Evolutionary conservation across 441 rosid species (phyloP).

Genomic region (Populus hybrid): DNA sequence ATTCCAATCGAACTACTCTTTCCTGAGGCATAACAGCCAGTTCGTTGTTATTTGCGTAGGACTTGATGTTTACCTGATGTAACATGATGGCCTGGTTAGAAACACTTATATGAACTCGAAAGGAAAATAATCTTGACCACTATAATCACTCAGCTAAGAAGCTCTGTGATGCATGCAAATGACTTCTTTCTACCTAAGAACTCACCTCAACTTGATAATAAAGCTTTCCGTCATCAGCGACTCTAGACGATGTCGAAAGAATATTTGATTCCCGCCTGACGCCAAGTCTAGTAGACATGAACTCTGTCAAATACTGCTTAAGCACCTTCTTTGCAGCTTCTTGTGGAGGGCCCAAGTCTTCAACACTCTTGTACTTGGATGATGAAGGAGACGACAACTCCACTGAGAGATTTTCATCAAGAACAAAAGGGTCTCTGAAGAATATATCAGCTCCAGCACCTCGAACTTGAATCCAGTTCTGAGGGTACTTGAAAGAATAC

Average conservation of each 20-base stretch:
- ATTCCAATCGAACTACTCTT: slow-evolving; percentile 73
- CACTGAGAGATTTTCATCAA: slow-evolving; percentile 80
- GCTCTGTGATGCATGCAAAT: not conserved
- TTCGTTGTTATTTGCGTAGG: slow-evolving; percentile 85
- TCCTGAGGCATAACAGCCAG: slow-evolving; percentile 91
- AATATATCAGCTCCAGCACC: slow-evolving; percentile 98
- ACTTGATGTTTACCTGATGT: slow-evolving; percentile 81
- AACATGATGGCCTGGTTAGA: not conserved
- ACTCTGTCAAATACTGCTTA: slow-evolving; percentile 83
- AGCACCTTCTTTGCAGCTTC: slow-evolving; percentile 84
- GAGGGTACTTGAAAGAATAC: slow-evolving; percentile 83
- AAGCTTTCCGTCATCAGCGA: slow-evolving; percentile 85
- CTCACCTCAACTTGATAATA: slow-evolving; percentile 92
- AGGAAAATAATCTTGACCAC: not conserved
- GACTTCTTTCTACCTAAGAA: not conserved
- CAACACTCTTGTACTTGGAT: slow-evolving; percentile 66
- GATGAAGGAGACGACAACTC: slow-evolving; percentile 96
- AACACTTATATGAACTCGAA: not conserved
- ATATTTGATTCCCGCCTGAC: slow-evolving; percentile 70
- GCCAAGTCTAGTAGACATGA: slow-evolving; percentile 95
- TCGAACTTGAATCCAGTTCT: slow-evolving; percentile 86
- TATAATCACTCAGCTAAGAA: not conserved
- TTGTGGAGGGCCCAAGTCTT: slow-evolving; percentile 78
- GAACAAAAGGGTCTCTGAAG: slow-evolving; percentile 83
- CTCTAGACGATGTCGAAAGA: slow-evolving; percentile 64